Conservation (phyloP, 2,329 filamentous ascomycete genomes). For the Trichoderma sp. region DNA sequence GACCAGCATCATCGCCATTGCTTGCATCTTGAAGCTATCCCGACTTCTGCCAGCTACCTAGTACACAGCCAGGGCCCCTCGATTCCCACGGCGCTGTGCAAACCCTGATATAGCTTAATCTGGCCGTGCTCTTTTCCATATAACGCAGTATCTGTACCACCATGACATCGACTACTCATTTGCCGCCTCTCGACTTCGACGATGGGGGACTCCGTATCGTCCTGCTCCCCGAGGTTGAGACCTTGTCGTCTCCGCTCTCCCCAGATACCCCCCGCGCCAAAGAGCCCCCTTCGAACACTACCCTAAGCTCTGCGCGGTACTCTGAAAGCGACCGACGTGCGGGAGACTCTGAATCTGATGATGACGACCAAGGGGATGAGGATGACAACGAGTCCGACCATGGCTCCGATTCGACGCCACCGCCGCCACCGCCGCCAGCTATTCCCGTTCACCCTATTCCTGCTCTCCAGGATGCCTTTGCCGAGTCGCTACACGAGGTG, state of each 20-base stretch:
- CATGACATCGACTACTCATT: constrained; percentile 30
- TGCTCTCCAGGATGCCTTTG: constrained; percentile 77
- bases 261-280: constrained; percentile 2
- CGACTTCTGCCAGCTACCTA: not conserved
- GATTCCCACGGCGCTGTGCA: not conserved
- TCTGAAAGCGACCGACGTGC: not conserved
- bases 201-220: constrained; percentile 32
- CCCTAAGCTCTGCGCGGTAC: constrained; percentile 19
- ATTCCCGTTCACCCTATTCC: constrained; percentile 63
- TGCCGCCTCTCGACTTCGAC: constrained; percentile 32
- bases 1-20: not conserved
- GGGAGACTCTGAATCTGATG: constrained; percentile 2
- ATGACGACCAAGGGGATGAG: constrained; percentile 16
- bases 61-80: not conserved
- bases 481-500: constrained; percentile 75
- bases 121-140: not conserved
- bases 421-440: constrained; percentile 18
- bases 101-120: not conserved
- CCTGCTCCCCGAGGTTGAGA: constrained; percentile 27
- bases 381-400: constrained; percentile 14
- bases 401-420: constrained; percentile 22
- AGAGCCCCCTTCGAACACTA: not conserved
- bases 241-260: constrained; percentile 1
- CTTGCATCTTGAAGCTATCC: not conserved
- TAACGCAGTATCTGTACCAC: not conserved